These are phyloP conservation scores for Phytopythium boreale DNA, from an alignment of 352 stramenopile species.

Conservation along the genomic window DNA sequence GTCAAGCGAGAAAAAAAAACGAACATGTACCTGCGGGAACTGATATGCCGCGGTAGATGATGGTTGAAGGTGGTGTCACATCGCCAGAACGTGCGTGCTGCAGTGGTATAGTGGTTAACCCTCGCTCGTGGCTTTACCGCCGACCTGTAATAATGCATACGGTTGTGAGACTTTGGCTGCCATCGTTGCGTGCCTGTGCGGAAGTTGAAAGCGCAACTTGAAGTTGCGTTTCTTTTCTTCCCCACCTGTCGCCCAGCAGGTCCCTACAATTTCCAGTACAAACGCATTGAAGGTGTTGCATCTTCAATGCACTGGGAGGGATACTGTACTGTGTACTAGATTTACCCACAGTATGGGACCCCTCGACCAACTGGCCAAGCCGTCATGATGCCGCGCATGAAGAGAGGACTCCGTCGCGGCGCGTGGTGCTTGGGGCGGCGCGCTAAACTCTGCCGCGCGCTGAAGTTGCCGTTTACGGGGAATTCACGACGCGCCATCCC, in stretches of 20 bases:
- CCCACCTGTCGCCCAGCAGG: neutral
- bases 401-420: too few species aligned
- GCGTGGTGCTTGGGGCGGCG: too few species aligned
- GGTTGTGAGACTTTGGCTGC: neutral
- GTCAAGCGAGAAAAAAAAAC: neutral
- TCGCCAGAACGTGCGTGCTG: too few species aligned
- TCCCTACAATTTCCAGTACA: neutral
- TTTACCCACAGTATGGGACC: too few species aligned
- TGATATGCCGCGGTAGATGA: neutral
- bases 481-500: too few species aligned
- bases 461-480: too few species aligned
- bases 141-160: neutral
- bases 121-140: neutral
- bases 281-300: neutral
- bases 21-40: neutral
- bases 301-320: too few species aligned
- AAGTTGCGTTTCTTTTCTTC: conserved; percentile 10
- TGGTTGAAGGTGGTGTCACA: neutral
- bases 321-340: too few species aligned
- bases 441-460: too few species aligned
- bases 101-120: too few species aligned
- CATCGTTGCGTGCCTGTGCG: neutral
- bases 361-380: too few species aligned
- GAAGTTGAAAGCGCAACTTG: conserved; percentile 1
- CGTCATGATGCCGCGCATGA: too few species aligned